Percentiles rank a stretch among this genome's conserved stretches.
Evolutionary conservation across 2,329 filamentous ascomycete genomes (phyloP).

Genomic region (Amesomyces nigricolor): DNA sequence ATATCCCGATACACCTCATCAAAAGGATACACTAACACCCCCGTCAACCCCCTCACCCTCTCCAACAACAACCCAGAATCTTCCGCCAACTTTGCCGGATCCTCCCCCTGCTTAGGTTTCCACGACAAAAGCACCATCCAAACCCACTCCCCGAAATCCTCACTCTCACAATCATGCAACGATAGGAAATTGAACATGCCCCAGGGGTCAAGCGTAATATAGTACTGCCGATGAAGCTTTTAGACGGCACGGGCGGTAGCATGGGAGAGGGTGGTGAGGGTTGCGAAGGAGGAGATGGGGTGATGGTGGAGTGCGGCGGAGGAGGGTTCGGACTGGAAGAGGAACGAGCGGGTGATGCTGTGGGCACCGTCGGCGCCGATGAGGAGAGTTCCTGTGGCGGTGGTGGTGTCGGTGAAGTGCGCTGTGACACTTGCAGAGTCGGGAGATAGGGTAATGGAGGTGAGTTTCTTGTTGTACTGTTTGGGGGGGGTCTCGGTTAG

Average conservation of each 20-base stretch:
- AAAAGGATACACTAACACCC: conserved; percentile 14
- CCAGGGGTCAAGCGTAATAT: conserved; percentile 6
- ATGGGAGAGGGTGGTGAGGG: conserved; percentile 10
- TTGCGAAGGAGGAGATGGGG: conserved; percentile 9
- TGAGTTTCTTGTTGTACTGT: conserved; percentile 26
- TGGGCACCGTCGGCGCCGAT: conserved; percentile 21
- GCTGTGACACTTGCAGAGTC: conserved; percentile 1
- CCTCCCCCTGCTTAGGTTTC: conserved; percentile 1
- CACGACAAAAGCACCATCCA: conserved; percentile 18
- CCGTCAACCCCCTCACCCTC: neutral
- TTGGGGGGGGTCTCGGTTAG: neutral
- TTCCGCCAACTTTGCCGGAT: neutral
- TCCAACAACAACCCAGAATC: conserved; percentile 6
- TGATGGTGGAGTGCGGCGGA: conserved; percentile 5
- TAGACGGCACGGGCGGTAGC: neutral
- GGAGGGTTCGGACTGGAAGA: conserved; percentile 11
- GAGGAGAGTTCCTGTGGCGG: conserved; percentile 13
- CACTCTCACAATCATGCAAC: neutral
- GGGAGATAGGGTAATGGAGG: conserved; percentile 14
- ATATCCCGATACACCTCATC: conserved; percentile 8
- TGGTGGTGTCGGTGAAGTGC: conserved; percentile 15
- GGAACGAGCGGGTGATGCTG: conserved; percentile 14
- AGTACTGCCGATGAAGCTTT: conserved; percentile 6
- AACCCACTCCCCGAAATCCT: conserved; percentile 4
- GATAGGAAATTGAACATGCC: conserved; percentile 20